These are phyloP conservation scores for Cyanidiococcus yangmingshanensis DNA, from an alignment of 23 red algal genomes.

Conservation along the genomic window DNA sequence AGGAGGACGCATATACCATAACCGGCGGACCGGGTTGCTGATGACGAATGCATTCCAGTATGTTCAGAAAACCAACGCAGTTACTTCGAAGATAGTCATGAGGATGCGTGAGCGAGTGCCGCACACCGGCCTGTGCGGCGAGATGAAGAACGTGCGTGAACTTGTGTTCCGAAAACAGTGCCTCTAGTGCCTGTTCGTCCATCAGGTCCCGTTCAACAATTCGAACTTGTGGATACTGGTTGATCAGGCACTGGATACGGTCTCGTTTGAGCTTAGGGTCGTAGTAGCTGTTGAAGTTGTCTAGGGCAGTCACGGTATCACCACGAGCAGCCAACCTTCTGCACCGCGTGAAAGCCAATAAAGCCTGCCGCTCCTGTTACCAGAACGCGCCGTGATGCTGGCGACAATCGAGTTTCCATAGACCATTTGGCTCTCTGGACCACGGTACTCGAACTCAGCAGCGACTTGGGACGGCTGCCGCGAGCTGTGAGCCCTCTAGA, in stretches of 20 bases:
- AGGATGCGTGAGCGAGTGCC: constrained; percentile 18
- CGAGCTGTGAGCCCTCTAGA: too few species aligned
- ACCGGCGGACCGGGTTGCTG: not conserved
- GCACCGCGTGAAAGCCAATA: constrained; percentile 23
- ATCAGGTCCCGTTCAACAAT: constrained; percentile 10
- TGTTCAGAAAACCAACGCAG: constrained; percentile 19
- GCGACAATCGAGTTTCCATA: too few species aligned
- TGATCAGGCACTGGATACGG: constrained; percentile 1
- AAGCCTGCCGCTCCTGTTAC: constrained; percentile 32
- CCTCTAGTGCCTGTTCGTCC: not conserved
- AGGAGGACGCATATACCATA: constrained; percentile 29
- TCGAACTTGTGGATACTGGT: not conserved
- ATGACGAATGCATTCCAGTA: not conserved
- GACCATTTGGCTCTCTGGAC: too few species aligned
- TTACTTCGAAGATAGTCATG: not conserved
- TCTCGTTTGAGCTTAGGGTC: constrained; percentile 15
- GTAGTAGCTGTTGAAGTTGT: constrained; percentile 32
- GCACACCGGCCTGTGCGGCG: constrained; percentile 27
- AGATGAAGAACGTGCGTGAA: constrained; percentile 34
- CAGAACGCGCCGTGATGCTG: constrained; percentile 14
- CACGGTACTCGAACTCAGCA: too few species aligned
- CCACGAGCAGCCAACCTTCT: not conserved
- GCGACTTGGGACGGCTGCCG: too few species aligned
- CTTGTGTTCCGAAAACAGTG: not conserved
- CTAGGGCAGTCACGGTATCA: constrained; percentile 16